Evolutionary conservation across 2,329 filamentous ascomycete genomes (phyloP).

Genomic region (Ophiocordyceps robertsii): DNA sequence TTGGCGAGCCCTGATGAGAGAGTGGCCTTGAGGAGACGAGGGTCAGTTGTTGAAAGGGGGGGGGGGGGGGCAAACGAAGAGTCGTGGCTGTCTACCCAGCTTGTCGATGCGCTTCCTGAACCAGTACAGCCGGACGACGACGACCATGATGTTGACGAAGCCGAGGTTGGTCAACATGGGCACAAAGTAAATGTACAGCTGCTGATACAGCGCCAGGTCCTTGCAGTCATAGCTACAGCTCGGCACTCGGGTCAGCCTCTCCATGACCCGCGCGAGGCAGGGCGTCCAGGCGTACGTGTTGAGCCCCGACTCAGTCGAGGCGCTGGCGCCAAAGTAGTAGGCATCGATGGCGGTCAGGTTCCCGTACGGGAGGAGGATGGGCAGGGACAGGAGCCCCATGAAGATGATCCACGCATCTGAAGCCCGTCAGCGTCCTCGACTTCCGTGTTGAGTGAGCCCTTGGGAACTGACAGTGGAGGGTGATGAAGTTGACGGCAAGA

Average conservation of each 20-base stretch:
- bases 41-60: background rate
- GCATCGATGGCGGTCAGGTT: conserved; percentile 23
- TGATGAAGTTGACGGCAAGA: background rate
- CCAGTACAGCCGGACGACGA: conserved; percentile 32
- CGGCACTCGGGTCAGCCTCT: too few relatives aligned
- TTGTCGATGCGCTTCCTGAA: conserved; percentile 31
- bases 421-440: background rate
- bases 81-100: conserved; percentile 13
- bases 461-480: background rate
- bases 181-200: conserved; percentile 35
- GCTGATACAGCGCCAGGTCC: conserved; percentile 33
- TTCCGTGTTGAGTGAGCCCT: too few relatives aligned
- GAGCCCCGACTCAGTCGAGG: conserved; percentile 34
- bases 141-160: conserved; percentile 35
- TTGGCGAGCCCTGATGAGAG: too few relatives aligned
- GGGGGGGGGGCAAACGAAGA: too few relatives aligned
- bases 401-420: conserved; percentile 1
- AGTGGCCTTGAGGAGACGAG: too few relatives aligned
- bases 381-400: conserved; percentile 2
- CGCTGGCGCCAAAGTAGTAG: conserved; percentile 35
- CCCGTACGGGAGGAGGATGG: background rate
- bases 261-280: too few relatives aligned
- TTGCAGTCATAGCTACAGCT: conserved; percentile 40
- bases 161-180: conserved; percentile 33
- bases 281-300: conserved; percentile 36